Evolutionary conservation across 805 yeast species (phyloP), one percentile per base, ranked within the genome.

Genomic region (Blastobotrys parvus): DNA sequence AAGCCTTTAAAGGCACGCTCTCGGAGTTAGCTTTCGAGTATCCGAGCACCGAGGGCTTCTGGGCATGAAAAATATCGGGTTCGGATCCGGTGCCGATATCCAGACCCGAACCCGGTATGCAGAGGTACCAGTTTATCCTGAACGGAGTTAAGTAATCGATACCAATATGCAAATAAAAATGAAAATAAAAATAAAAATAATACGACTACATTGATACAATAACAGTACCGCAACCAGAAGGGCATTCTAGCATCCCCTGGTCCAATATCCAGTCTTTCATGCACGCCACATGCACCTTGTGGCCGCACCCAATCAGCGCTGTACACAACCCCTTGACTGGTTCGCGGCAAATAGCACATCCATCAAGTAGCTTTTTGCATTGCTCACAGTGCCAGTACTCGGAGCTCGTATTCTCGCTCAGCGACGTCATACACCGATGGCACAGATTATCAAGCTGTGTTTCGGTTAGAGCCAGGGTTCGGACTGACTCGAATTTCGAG

Each of bases 221-320:
- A 20, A 35, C n/a, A 3, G 44, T 33, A 13, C 55, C 55, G 57
- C 86, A 82, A 0, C 94, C 92, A 2, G 78, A 79, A 1, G 97
- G 97, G 58, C 97, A 89, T 44, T 77, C 85, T 2, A 63, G 56
- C 68, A 81, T 78, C 13, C 66, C 68, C 31, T 75, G 80, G 1
- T 72, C 78, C 17, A 79, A 58, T 54, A 84, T 79, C 97, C 97
- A 90, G 30, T 73, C 70, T 46, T 71, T 70, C 55, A 87, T 65
- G 65, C 97, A 90, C 2, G 78, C 80, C 55, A 77, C 77, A 63
- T 90, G 97, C 1, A 90, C 88, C 44, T 78, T 70, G 61, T 90
- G 97, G 0, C 96, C 97, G 66, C 97, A 90, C 20, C 67, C 72
- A 40, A 82, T 59, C 47, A 68, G 64, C 47, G 66, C 72, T 13